These are phyloP conservation scores for Novymonas esmeraldas DNA, from an alignment of 208 protist species.

Conservation along the genomic window DNA sequence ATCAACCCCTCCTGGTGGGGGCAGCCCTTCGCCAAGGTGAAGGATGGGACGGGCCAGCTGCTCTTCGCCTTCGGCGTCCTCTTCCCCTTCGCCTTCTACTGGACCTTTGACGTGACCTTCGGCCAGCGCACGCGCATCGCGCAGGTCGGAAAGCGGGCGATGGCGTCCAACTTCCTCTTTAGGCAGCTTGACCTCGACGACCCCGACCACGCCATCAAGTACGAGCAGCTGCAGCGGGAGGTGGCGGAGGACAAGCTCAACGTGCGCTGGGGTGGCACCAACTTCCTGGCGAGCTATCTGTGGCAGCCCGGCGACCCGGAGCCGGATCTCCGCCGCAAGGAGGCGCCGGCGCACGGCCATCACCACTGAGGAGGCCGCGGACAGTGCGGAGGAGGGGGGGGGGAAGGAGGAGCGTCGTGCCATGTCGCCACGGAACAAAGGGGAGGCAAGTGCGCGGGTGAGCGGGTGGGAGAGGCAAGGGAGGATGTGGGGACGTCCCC, in stretches of 20 bases:
- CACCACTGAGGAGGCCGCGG: conserved; percentile 1
- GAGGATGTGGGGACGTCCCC: too few relatives aligned
- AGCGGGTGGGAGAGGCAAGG: too few relatives aligned
- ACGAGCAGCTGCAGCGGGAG: conserved; percentile 82
- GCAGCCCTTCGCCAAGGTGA: conserved; percentile 88
- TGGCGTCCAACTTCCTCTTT: conserved; percentile 85
- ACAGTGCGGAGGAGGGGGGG: neutral
- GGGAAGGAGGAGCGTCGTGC: neutral
- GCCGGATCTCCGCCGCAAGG: conserved; percentile 86
- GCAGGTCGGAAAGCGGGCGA: conserved; percentile 74
- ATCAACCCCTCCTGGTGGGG: conserved; percentile 92
- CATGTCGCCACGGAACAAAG: too few relatives aligned
- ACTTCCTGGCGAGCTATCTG: conserved; percentile 90
- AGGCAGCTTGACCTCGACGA: conserved; percentile 87
- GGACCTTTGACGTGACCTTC: conserved; percentile 75
- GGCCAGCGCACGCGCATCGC: conserved; percentile 74
- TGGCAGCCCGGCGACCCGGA: conserved; percentile 89
- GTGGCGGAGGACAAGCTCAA: conserved; percentile 85
- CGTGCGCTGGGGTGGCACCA: conserved; percentile 86
- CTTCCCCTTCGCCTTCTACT: conserved; percentile 82
- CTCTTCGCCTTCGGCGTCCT: conserved; percentile 67
- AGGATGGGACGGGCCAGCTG: conserved; percentile 73
- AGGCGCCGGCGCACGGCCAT: conserved; percentile 54
- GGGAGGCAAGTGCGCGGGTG: too few relatives aligned
- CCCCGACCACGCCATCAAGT: conserved; percentile 90